These are phyloP conservation scores for Chenopodium suecicum DNA, from an alignment of 148 eudicot species.

Conservation along the genomic window DNA sequence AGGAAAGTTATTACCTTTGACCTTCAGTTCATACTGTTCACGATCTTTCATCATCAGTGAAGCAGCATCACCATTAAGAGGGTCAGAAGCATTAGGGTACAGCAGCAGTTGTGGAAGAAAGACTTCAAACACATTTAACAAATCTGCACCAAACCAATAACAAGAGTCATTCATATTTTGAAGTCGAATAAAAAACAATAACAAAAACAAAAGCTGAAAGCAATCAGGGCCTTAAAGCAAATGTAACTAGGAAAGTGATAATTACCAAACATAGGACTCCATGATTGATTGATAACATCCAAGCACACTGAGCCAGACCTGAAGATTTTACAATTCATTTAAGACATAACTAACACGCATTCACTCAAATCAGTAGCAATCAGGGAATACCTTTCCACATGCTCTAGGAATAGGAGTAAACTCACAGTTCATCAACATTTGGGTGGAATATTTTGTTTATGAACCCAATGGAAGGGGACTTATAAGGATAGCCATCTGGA, in stretches of 20 bases:
- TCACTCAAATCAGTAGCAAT: not conserved
- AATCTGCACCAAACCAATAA: constrained; percentile 40
- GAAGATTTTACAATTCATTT: constrained; percentile 23
- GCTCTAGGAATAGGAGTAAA: constrained; percentile 5
- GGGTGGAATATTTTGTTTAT: constrained; percentile 82
- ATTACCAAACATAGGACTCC: constrained; percentile 97
- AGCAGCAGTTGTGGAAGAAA: constrained; percentile 75
- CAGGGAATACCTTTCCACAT: constrained; percentile 12
- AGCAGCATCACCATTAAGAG: constrained; percentile 78
- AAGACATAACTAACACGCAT: constrained; percentile 2
- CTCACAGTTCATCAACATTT: constrained; percentile 89
- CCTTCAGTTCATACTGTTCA: constrained; percentile 65
- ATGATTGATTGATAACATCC: constrained; percentile 90
- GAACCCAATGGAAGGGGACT: constrained; percentile 86
- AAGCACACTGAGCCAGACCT: constrained; percentile 94
- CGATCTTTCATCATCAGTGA: constrained; percentile 68
- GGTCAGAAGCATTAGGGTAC: constrained; percentile 78
- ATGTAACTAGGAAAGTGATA: not conserved
- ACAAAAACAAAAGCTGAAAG: not conserved
- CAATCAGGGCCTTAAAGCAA: not conserved
- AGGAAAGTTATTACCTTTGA: constrained; percentile 47
- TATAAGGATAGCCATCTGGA: constrained; percentile 88
- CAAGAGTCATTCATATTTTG: constrained; percentile 3
- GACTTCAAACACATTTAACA: constrained; percentile 68
- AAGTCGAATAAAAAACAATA: not conserved